These are phyloP conservation scores for Tolypocladium inflatum DNA, from an alignment of 2,329 filamentous ascomycete genomes.

Conservation along the genomic window DNA sequence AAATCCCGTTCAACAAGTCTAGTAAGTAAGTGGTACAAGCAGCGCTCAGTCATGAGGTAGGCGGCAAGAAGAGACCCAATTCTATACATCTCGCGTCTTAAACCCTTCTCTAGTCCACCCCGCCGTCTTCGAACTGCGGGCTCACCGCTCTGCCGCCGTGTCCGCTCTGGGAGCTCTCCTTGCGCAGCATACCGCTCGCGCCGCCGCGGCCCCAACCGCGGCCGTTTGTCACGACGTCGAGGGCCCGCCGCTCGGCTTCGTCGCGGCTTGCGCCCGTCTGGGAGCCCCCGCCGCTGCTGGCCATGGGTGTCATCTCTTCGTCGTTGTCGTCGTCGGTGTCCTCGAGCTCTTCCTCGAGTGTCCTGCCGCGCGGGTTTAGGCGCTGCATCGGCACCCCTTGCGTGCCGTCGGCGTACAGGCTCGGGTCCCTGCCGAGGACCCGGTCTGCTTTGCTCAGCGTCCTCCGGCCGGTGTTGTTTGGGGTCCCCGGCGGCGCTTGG, in stretches of 20 bases:
- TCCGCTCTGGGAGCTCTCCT: slow-evolving; percentile 17
- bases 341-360: slow-evolving; percentile 31
- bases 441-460: slow-evolving; percentile 48
- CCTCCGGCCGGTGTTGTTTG: slow-evolving; percentile 19
- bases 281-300: not conserved
- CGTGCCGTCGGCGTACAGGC: slow-evolving; percentile 41
- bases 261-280: slow-evolving; percentile 12
- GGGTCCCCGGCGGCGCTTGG: not conserved
- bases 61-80: not conserved
- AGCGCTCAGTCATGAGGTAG: not conserved
- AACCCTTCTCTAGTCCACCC: slow-evolving; percentile 19
- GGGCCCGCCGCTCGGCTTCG: slow-evolving; percentile 33
- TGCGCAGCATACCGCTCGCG: slow-evolving; percentile 32
- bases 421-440: slow-evolving; percentile 47
- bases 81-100: not conserved
- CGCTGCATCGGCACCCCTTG: slow-evolving; percentile 35
- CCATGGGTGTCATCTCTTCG: slow-evolving; percentile 16
- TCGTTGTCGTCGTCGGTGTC: slow-evolving; percentile 27
- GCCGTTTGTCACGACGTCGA: slow-evolving; percentile 32
- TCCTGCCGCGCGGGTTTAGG: slow-evolving; percentile 35
- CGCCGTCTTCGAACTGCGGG: slow-evolving; percentile 15
- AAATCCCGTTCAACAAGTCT: not conserved
- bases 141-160: slow-evolving; percentile 8
- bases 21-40: not conserved
- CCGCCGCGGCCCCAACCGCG: slow-evolving; percentile 28